Evolutionary conservation across 768 basidiomycete species (phyloP), one percentile per base, ranked within the genome.

Genomic region (Tricholoma flavovirens): DNA sequence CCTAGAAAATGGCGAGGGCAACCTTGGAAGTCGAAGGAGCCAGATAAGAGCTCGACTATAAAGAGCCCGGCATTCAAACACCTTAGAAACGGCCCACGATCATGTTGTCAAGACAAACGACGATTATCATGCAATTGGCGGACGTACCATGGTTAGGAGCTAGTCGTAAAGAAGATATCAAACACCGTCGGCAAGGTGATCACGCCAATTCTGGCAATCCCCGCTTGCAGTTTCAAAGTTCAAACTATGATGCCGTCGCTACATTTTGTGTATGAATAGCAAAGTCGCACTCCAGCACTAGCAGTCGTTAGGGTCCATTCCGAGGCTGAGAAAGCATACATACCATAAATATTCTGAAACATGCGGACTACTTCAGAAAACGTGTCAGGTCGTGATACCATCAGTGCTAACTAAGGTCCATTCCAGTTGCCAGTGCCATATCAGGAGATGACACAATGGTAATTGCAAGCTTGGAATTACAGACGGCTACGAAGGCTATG

Each of bases 171-270:
- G 67, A 64, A 72, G 72, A 68, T 67, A 75, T 74, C 74, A 74
- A 75, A 70, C 69, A 68, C 68, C 67, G 83, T 86, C 80, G 82
- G 80, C 83, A 84, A 84, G 84, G 83, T 61, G 80, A 85, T 72
- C 63, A 66, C 71, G 64, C 70, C 68, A 66, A 66, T 67, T 65
- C 58, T 43, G 58, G 57, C 56, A 60, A 49, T 19, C 49, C 35
- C 26, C 38, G 24, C 38, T 32, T 50, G 30, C 33, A 32, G 19
- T 46, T 29, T 36, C 48, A 59, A 24, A 51, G 35, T 29, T 36
- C 48, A 59, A 24, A 51, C 24, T 19, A 62, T 61, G 63, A 61
- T 62, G 58, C 57, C 59, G 60, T 64, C 54, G 59, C 52, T 30
- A 24, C 35, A 49, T 32, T 43, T 32, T 32, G 19, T 33, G 48